These are phyloP conservation scores for Trichoderma harzianum DNA, from an alignment of 2,329 filamentous ascomycete species.

Conservation along the genomic window DNA sequence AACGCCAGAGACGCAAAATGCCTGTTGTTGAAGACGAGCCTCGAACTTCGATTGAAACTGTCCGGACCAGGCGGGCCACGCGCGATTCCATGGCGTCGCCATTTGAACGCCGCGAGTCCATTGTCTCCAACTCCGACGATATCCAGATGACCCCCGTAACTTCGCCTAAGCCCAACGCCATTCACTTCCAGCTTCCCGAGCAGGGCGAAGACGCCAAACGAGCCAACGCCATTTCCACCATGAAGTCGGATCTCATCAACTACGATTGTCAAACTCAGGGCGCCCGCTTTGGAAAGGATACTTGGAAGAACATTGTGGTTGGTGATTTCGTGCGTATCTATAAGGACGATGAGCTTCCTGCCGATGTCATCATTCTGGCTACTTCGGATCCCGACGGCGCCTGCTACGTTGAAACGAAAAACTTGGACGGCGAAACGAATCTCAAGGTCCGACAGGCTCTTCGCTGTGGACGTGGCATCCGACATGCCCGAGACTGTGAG, in stretches of 20 bases:
- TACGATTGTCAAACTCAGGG: constrained; percentile 61
- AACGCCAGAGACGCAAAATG: constrained; percentile 47
- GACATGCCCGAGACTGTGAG: constrained; percentile 90
- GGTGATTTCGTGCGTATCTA: constrained; percentile 96
- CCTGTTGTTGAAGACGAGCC: constrained; percentile 43
- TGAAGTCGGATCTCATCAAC: constrained; percentile 66
- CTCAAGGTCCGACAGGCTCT: constrained; percentile 91
- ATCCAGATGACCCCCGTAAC: constrained; percentile 96
- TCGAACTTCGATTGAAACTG: constrained; percentile 54
- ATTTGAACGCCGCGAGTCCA: constrained; percentile 53
- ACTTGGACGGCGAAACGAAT: constrained; percentile 95
- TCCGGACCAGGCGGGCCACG: constrained; percentile 33
- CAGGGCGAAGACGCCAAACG: constrained; percentile 32
- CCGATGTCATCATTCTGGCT: constrained; percentile 86
- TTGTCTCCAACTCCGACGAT: constrained; percentile 58
- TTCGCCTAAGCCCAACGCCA: constrained; percentile 61
- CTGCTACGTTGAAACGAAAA: constrained; percentile 98
- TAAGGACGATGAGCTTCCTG: constrained; percentile 92
- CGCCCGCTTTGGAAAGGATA: constrained; percentile 85
- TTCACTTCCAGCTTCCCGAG: constrained; percentile 40
- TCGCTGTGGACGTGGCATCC: constrained; percentile 76
- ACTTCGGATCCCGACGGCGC: constrained; percentile 92
- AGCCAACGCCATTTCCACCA: constrained; percentile 39
- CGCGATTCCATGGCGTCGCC: constrained; percentile 45
- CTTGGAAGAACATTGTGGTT: constrained; percentile 93